Evolutionary conservation across 2,329 filamentous ascomycete genomes (phyloP).

Genomic region (Penicillium digitatum): DNA sequence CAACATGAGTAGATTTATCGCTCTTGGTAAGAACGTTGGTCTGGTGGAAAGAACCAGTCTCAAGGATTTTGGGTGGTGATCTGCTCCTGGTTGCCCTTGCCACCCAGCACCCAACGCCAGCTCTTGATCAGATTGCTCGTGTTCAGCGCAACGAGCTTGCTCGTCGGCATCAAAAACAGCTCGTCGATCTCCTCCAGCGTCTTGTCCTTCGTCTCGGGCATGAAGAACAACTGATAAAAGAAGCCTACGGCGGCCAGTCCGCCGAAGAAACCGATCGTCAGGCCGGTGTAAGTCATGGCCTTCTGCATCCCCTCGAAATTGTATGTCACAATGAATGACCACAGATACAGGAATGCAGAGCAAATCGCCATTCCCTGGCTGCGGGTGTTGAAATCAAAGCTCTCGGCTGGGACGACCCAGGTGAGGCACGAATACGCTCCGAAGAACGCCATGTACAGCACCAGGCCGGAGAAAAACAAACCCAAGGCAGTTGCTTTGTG

Average conservation of each 20-base stretch:
- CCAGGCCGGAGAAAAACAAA: background rate
- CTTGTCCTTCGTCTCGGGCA: conserved; percentile 66
- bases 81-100: background rate
- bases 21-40: background rate
- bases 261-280: conserved; percentile 64
- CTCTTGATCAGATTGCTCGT: background rate
- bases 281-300: conserved; percentile 58
- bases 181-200: conserved; percentile 9
- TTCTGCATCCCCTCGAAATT: conserved; percentile 65
- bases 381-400: conserved; percentile 29
- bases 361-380: conserved; percentile 67
- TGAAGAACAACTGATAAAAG: conserved; percentile 66
- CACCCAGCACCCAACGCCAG: background rate
- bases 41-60: background rate
- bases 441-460: background rate
- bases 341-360: conserved; percentile 60
- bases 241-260: conserved; percentile 64
- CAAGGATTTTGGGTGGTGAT: background rate
- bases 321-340: conserved; percentile 65
- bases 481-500: background rate
- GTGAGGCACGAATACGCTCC: background rate
- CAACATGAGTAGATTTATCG: background rate
- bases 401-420: conserved; percentile 30
- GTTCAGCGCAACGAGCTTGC: background rate
- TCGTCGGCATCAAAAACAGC: conserved; percentile 1